Evolutionary conservation across 1,284 basidiomycete genomes (phyloP).

Genomic region (Inonotus hispidus): DNA sequence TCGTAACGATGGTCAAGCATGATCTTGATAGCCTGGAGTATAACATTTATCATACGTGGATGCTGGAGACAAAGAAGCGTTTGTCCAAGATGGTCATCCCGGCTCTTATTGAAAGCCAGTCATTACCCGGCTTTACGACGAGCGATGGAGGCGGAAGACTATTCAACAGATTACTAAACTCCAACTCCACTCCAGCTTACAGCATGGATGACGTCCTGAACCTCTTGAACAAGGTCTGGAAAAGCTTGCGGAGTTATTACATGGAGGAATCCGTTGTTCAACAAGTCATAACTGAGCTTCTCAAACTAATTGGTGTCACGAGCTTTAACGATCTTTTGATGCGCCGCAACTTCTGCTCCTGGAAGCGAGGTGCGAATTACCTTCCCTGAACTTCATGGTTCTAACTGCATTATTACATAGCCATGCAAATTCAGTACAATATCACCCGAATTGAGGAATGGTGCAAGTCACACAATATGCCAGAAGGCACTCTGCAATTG

Average conservation of each 20-base stretch:
- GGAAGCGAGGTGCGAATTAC: constrained; percentile 84
- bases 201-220: constrained; percentile 99
- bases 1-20: constrained; percentile 97
- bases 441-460: constrained; percentile 97
- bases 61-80: constrained; percentile 97
- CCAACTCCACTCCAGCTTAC: constrained; percentile 83
- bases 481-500: constrained; percentile 94
- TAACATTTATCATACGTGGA: constrained; percentile 99
- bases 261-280: constrained; percentile 98
- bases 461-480: constrained; percentile 99
- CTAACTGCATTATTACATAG: constrained; percentile 34
- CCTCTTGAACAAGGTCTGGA: constrained; percentile 97
- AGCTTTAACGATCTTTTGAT: constrained; percentile 99
- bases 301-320: constrained; percentile 95
- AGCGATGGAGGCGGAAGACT: constrained; percentile 89
- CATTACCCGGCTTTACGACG: constrained; percentile 95
- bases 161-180: constrained; percentile 89
- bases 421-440: constrained; percentile 99
- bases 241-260: constrained; percentile 97
- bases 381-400: neutral
- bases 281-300: constrained; percentile 93
- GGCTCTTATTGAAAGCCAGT: constrained; percentile 96
- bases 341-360: constrained; percentile 98
- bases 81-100: constrained; percentile 98
- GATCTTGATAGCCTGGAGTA: constrained; percentile 98